phyloP scores from a whole-genome alignment of 2,329 filamentous ascomycete genomes.

The Teratosphaeria zuluensis region DNA sequence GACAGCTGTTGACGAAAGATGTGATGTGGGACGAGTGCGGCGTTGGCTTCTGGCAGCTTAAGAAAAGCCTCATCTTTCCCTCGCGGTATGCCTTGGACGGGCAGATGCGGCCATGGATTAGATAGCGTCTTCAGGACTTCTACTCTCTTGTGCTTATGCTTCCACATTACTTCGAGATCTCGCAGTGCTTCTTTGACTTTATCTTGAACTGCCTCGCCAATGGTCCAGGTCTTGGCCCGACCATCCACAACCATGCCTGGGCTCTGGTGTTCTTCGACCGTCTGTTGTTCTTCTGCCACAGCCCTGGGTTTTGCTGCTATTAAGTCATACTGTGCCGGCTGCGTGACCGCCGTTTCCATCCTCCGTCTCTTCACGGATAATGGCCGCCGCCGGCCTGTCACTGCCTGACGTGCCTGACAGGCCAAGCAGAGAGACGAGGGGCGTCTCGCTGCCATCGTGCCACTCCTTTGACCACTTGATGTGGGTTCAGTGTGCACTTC shows the following conservation, averaged over 20 bases:
- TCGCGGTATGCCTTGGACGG: slow-evolving; percentile 2
- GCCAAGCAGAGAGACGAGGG: slow-evolving; percentile 12
- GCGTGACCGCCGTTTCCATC: slow-evolving; percentile 5
- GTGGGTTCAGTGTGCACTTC: not conserved
- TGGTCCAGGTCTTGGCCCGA: not conserved
- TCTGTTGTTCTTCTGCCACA: not conserved
- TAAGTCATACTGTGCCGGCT: not conserved
- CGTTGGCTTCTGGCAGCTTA: slow-evolving; percentile 8
- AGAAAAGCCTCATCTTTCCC: not conserved
- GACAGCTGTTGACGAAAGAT: slow-evolving; percentile 16
- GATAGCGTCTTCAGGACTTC: slow-evolving; percentile 14
- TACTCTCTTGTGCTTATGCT: slow-evolving; percentile 12
- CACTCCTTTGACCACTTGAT: not conserved
- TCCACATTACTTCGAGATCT: slow-evolving; percentile 16
- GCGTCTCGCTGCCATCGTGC: slow-evolving; percentile 12
- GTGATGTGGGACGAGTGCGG: slow-evolving; percentile 13
- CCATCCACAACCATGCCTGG: not conserved
- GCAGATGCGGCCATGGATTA: slow-evolving; percentile 15
- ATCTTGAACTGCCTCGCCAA: not conserved
- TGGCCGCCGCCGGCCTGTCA: slow-evolving; percentile 9
- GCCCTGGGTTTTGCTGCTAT: not conserved
- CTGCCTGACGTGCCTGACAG: slow-evolving; percentile 12
- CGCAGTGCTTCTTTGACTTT: slow-evolving; percentile 8
- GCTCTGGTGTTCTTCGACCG: not conserved
- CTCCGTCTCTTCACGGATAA: slow-evolving; percentile 7